Percentiles rank a stretch among this genome's conserved stretches.
Evolutionary conservation across 441 rosid genomes (phyloP).

Genomic region (Geranium incanum): DNA sequence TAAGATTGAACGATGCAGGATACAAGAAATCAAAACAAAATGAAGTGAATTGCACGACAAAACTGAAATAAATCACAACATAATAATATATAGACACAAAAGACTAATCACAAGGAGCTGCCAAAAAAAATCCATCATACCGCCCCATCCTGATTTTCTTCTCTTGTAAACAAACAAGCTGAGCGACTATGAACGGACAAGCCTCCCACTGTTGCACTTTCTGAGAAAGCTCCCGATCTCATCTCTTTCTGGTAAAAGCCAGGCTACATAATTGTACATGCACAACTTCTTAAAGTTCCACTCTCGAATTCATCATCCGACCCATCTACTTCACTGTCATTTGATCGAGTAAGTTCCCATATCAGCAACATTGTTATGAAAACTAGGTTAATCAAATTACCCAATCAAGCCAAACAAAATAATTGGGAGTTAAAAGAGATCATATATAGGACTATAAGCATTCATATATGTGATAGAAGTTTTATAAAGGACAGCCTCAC

Average conservation of each 20-base stretch:
- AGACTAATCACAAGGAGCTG: conserved; percentile 27
- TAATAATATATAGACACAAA: conserved; percentile 31
- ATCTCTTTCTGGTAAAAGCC: conserved; percentile 5
- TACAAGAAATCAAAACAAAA: conserved; percentile 23
- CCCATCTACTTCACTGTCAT: conserved; percentile 67
- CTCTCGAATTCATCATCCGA: conserved; percentile 69
- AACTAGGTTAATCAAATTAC: background rate
- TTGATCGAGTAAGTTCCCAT: conserved; percentile 20
- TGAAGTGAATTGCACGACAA: conserved; percentile 28
- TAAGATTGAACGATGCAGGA: conserved; percentile 16
- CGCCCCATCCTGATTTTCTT: conserved; percentile 19
- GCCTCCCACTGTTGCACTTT: conserved; percentile 14
- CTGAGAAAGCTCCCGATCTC: conserved; percentile 13
- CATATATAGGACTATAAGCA: background rate
- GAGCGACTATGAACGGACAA: conserved; percentile 18
- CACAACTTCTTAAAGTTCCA: conserved; percentile 62
- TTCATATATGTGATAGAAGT: background rate
- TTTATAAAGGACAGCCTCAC: no score
- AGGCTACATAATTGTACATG: conserved; percentile 71
- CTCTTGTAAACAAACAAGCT: conserved; percentile 11
- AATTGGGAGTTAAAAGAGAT: background rate
- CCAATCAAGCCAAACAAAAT: background rate
- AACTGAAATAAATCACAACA: conserved; percentile 36
- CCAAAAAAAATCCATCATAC: conserved; percentile 18
- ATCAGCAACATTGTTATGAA: conserved; percentile 18